These are phyloP conservation scores for Pulveroboletus sp. DNA, from an alignment of 768 basidiomycete species.

Conservation along the genomic window DNA sequence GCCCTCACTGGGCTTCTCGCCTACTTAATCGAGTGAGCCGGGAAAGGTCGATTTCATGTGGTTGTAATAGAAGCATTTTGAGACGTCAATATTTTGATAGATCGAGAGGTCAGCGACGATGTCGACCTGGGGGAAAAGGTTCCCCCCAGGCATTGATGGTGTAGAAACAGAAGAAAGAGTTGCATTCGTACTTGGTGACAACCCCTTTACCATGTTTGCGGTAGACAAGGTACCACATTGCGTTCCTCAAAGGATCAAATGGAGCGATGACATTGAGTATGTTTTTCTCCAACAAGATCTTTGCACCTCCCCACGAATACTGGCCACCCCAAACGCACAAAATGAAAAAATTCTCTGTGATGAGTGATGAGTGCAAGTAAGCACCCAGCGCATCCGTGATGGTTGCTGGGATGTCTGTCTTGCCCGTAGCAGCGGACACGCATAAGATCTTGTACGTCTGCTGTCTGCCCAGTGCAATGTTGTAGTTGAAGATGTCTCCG, in stretches of 20 bases:
- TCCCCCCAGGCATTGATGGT: constrained; percentile 37
- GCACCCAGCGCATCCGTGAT: constrained; percentile 36
- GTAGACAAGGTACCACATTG: constrained; percentile 37
- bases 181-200: constrained; percentile 33
- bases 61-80: constrained; percentile 32
- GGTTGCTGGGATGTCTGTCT: constrained; percentile 32
- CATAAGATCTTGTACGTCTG: constrained; percentile 33
- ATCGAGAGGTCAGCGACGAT: constrained; percentile 34
- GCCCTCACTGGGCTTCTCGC: constrained; percentile 13
- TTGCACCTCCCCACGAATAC: constrained; percentile 26
- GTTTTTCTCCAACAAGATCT: constrained; percentile 31
- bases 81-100: constrained; percentile 30
- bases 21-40: constrained; percentile 22
- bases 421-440: constrained; percentile 28
- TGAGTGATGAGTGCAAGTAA: constrained; percentile 35
- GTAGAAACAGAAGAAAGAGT: constrained; percentile 40
- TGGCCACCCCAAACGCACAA: constrained; percentile 34
- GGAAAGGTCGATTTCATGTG: constrained; percentile 24
- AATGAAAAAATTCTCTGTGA: constrained; percentile 36
- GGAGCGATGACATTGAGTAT: constrained; percentile 30
- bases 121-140: constrained; percentile 22
- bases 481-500: constrained; percentile 36
- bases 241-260: constrained; percentile 26
- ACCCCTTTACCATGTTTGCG: constrained; percentile 33
- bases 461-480: constrained; percentile 25